These are phyloP conservation scores for Arachis monticola DNA, from an alignment of 331 rosid genomes.

Conservation along the genomic window DNA sequence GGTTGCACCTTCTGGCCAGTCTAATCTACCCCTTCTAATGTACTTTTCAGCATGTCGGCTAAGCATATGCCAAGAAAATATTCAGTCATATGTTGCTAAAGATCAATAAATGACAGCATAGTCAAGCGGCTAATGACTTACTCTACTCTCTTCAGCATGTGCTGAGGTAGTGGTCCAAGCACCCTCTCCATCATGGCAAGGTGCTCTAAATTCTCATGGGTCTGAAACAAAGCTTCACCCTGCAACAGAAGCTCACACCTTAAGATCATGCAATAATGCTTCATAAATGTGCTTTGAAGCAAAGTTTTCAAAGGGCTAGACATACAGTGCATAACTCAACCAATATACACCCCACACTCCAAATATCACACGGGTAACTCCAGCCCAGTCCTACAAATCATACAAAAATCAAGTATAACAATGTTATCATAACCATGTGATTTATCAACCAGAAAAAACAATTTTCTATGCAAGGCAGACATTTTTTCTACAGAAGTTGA, in stretches of 20 bases:
- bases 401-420: neutral
- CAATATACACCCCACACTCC: slow-evolving; percentile 99
- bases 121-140: slow-evolving; percentile 42
- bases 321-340: slow-evolving; percentile 92
- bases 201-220: slow-evolving; percentile 95
- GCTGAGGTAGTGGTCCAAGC: slow-evolving; percentile 73
- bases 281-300: neutral
- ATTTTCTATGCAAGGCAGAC: neutral
- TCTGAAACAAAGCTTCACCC: slow-evolving; percentile 98
- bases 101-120: neutral
- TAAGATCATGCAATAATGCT: neutral
- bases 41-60: slow-evolving; percentile 94
- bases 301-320: neutral
- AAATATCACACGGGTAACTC: slow-evolving; percentile 91
- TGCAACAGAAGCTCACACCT: slow-evolving; percentile 6
- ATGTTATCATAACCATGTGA: neutral
- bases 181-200: slow-evolving; percentile 99
- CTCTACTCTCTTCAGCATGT: slow-evolving; percentile 76
- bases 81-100: no score
- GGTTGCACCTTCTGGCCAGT: slow-evolving; percentile 96
- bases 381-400: slow-evolving; percentile 78
- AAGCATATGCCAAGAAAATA: neutral
- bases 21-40: slow-evolving; percentile 80
- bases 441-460: neutral
- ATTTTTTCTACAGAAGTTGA: neutral